A percentile compares a stretch with the other conserved stretches of the same genome.
Evolutionary conservation across 331 rosid genomes (phyloP).

Genomic region (Acacia pycnantha): DNA sequence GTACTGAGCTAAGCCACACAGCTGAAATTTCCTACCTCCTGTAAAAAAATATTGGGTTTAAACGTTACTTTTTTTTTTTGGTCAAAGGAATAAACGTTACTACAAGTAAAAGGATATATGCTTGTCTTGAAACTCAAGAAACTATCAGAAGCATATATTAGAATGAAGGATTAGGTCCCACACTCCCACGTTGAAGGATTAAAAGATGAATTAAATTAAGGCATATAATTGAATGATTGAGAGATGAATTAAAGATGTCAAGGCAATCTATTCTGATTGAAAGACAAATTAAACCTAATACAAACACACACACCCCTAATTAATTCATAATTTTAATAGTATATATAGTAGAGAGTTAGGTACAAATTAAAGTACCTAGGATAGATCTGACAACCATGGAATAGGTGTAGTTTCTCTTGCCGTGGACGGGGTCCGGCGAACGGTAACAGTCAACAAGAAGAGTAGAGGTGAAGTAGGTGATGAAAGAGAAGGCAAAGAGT

Average conservation of each 20-base stretch:
- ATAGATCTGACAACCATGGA: constrained; percentile 71
- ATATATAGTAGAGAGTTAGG: neutral
- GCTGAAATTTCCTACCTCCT: constrained; percentile 84
- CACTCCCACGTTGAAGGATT: too few relatives aligned
- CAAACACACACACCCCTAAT: too few relatives aligned
- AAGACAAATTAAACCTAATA: too few relatives aligned
- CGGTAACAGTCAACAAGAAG: constrained; percentile 88
- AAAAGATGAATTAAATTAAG: too few relatives aligned
- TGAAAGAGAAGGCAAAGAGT: constrained; percentile 77
- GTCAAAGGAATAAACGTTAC: neutral
- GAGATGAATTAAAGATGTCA: too few relatives aligned
- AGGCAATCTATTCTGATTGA: too few relatives aligned
- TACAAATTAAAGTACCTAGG: constrained; percentile 46
- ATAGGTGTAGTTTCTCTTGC: constrained; percentile 86
- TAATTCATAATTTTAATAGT: too few relatives aligned
- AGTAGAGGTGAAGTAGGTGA: constrained; percentile 89
- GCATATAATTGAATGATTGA: too few relatives aligned
- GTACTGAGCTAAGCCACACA: constrained; percentile 94
- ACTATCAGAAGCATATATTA: neutral
- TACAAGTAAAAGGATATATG: neutral
- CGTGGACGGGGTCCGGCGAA: constrained; percentile 83
- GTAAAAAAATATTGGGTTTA: neutral
- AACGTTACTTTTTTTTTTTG: too few relatives aligned
- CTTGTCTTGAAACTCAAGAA: neutral
- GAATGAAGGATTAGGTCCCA: too few relatives aligned